A percentile compares a stretch with the other conserved stretches of the same genome.
Evolutionary conservation across 2,329 filamentous ascomycete genomes (phyloP).

Genomic region (Beauveria pseudobassiana): DNA sequence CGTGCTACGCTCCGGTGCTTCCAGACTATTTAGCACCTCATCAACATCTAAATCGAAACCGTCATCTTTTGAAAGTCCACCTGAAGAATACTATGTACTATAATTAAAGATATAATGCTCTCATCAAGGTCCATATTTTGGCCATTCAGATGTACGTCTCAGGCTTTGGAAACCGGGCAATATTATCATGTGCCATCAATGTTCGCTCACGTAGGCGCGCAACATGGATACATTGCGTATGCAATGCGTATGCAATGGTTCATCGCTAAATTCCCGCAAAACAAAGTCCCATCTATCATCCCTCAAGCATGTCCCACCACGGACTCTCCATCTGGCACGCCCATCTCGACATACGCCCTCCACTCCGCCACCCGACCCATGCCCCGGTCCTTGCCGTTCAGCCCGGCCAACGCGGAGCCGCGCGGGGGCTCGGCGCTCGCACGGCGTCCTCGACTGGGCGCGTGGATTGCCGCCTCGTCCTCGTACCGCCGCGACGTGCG

Average conservation of each 20-base stretch:
- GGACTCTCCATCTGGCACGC: slow-evolving; percentile 28
- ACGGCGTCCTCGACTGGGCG: slow-evolving; percentile 22
- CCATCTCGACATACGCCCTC: slow-evolving; percentile 39
- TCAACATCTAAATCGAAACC: neutral
- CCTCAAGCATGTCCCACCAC: slow-evolving; percentile 11
- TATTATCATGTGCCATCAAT: neutral
- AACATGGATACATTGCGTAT: neutral
- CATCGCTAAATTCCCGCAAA: neutral
- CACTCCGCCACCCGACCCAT: slow-evolving; percentile 42
- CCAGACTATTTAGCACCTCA: neutral
- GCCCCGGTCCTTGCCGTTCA: slow-evolving; percentile 37
- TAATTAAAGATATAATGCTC: no score
- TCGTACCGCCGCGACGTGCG: slow-evolving; percentile 20
- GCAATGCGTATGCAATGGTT: neutral
- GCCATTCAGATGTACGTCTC: neutral
- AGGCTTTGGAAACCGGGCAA: neutral
- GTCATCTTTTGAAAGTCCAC: no score
- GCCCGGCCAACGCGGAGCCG: slow-evolving; percentile 40
- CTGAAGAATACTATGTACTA: no score
- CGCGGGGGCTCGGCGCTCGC: slow-evolving; percentile 22
- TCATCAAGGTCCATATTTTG: neutral
- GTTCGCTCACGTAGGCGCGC: neutral
- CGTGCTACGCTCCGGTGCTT: neutral
- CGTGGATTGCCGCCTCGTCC: slow-evolving; percentile 23
- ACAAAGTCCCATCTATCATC: neutral